Percentiles rank a stretch among this genome's conserved stretches.
Conservation (phyloP, 2,329 filamentous ascomycete genomes). For the Scopulariopsis brevicaulis region DNA sequence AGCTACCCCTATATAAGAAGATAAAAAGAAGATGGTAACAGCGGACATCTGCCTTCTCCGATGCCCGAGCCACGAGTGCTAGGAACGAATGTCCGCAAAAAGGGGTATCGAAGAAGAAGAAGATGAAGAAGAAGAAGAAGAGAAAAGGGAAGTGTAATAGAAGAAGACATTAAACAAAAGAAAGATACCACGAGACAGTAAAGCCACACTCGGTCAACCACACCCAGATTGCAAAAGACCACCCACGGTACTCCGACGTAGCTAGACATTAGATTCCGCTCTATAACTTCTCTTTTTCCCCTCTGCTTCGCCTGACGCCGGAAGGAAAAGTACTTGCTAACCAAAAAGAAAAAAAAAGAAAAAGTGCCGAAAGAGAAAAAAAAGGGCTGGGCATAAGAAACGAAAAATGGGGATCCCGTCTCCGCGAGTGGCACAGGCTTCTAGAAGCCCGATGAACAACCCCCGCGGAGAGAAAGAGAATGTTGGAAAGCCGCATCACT, state of each 20-base stretch:
- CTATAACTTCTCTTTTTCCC: not conserved
- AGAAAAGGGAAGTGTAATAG: not conserved
- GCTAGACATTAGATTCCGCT: not conserved
- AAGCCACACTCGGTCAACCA: not conserved
- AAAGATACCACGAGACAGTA: not conserved
- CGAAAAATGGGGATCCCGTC: not conserved
- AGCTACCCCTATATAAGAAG: not conserved
- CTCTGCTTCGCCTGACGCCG: not conserved
- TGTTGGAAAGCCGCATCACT: not conserved
- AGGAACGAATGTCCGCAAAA: not conserved
- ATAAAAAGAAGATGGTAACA: not conserved
- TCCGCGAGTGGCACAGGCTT: not conserved
- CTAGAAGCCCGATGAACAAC: not conserved
- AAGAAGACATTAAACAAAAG: not conserved
- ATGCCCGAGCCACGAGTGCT: not conserved
- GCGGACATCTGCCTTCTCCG: not conserved
- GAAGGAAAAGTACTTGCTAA: not conserved
- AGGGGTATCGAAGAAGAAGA: not conserved
- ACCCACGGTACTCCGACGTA: not conserved
- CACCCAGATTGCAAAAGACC: not conserved
- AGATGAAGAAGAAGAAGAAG: not conserved
- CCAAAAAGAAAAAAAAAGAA: not conserved
- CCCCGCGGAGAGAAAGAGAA: not conserved
- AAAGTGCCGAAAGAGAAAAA: not conserved
- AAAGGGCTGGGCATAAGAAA: not conserved